These are phyloP conservation scores for Amphibolis antarctica DNA, from an alignment of 106 monocot genomes.

Conservation along the genomic window DNA sequence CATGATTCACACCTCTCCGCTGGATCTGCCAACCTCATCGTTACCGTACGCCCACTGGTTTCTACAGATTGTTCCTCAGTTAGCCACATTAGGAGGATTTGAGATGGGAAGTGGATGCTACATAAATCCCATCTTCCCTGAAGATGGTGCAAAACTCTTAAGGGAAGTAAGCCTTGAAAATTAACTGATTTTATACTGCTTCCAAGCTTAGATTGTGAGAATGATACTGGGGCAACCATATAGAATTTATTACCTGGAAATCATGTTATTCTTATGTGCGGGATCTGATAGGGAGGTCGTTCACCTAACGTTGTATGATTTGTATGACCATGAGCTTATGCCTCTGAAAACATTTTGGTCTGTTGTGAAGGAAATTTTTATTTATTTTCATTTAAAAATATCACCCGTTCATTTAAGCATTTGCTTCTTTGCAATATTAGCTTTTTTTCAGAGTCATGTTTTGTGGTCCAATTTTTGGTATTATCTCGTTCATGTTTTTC, in stretches of 20 bases:
- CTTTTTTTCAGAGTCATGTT: too few species aligned
- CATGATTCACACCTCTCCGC: conserved; percentile 74
- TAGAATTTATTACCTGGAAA: too few species aligned
- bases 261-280: too few species aligned
- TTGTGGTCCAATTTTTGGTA: too few species aligned
- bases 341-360: too few species aligned
- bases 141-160: conserved; percentile 76
- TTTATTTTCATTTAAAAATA: too few species aligned
- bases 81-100: conserved; percentile 55
- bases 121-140: conserved; percentile 90
- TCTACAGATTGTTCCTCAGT: conserved; percentile 81
- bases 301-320: not conserved
- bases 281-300: not conserved
- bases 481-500: too few species aligned
- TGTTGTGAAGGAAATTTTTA: too few species aligned
- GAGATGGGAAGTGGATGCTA: conserved; percentile 90
- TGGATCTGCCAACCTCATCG: conserved; percentile 25
- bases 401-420: too few species aligned
- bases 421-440: too few species aligned
- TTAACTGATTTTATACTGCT: not conserved
- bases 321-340: too few species aligned
- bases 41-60: conserved; percentile 74
- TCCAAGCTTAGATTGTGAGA: not conserved
- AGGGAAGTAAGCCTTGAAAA: conserved; percentile 29
- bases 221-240: not conserved